Conservation (phyloP, 2,329 filamentous ascomycete genomes). For the Aspergillus pseudoglaucus region DNA sequence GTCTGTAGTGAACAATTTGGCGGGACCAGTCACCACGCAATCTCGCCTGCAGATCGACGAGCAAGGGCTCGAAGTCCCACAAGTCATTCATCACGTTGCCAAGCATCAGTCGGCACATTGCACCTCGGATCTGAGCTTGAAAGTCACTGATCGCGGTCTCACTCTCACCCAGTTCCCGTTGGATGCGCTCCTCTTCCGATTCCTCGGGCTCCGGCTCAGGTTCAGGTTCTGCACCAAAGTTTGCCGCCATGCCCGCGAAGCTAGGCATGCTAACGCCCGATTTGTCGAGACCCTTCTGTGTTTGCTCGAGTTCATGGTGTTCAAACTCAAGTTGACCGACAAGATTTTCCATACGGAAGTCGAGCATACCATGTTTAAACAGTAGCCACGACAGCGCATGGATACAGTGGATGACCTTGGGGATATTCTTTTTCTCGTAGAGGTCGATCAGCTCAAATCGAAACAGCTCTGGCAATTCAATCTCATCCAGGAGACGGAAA, state of each 20-base stretch:
- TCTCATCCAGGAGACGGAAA: conserved; percentile 85
- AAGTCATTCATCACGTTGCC: conserved; percentile 79
- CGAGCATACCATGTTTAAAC: conserved; percentile 87
- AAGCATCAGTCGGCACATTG: conserved; percentile 67
- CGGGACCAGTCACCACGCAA: conserved; percentile 83
- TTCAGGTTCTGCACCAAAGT: conserved; percentile 79
- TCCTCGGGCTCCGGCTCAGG: conserved; percentile 75
- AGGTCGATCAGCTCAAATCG: conserved; percentile 94
- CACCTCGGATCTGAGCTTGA: conserved; percentile 80
- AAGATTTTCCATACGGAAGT: conserved; percentile 93
- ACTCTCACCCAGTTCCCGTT: conserved; percentile 73
- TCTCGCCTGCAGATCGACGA: conserved; percentile 77
- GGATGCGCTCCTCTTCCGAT: conserved; percentile 81
- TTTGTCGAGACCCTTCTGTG: conserved; percentile 94
- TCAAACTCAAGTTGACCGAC: conserved; percentile 96
- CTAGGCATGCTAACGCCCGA: conserved; percentile 93
- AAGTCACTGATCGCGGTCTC: conserved; percentile 68
- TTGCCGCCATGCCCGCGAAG: conserved; percentile 94
- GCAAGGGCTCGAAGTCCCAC: conserved; percentile 74
- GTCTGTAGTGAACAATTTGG: conserved; percentile 73
- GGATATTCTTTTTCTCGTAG: conserved; percentile 99
- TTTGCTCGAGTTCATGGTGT: conserved; percentile 92
- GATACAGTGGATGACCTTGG: conserved; percentile 98
- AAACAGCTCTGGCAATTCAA: conserved; percentile 90
- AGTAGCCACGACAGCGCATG: conserved; percentile 97